Conservation (phyloP, 2,329 filamentous ascomycete species). For the Trichoderma harzianum region DNA sequence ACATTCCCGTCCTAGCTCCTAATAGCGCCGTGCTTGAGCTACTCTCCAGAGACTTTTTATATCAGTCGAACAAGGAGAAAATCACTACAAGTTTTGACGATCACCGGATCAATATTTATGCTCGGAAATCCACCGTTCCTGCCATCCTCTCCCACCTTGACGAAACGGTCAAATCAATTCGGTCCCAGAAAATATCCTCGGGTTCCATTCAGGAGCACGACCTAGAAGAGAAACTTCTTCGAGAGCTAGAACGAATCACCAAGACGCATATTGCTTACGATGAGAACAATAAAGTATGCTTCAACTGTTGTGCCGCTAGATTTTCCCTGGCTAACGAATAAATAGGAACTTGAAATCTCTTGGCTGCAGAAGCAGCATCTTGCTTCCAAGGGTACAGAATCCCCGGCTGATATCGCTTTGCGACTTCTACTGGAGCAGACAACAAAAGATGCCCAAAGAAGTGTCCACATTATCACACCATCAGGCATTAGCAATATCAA, state of each 20-base stretch:
- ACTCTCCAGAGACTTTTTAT: conserved; percentile 29
- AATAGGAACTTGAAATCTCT: conserved; percentile 35
- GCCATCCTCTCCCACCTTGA: conserved; percentile 38
- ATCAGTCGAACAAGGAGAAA: conserved; percentile 31
- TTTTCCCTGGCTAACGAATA: neutral
- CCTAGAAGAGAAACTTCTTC: conserved; percentile 25
- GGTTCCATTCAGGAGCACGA: conserved; percentile 20
- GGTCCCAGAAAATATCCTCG: conserved; percentile 28
- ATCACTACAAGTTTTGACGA: conserved; percentile 24
- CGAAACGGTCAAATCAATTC: conserved; percentile 27
- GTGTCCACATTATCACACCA: conserved; percentile 25
- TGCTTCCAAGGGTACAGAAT: conserved; percentile 30
- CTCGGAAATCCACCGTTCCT: conserved; percentile 29
- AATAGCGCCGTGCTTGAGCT: conserved; percentile 16
- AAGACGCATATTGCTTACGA: conserved; percentile 29
- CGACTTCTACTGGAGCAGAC: conserved; percentile 41
- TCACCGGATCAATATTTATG: conserved; percentile 29
- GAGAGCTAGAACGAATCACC: conserved; percentile 34
- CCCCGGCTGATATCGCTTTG: conserved; percentile 42
- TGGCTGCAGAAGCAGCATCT: conserved; percentile 38
- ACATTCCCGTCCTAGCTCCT: neutral
- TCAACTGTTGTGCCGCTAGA: neutral
- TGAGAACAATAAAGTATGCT: conserved; percentile 24
- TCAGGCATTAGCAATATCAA: neutral
- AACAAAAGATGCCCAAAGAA: neutral